phyloP scores from a whole-genome alignment of 768 basidiomycete genomes.

The Pisolithus albus region DNA sequence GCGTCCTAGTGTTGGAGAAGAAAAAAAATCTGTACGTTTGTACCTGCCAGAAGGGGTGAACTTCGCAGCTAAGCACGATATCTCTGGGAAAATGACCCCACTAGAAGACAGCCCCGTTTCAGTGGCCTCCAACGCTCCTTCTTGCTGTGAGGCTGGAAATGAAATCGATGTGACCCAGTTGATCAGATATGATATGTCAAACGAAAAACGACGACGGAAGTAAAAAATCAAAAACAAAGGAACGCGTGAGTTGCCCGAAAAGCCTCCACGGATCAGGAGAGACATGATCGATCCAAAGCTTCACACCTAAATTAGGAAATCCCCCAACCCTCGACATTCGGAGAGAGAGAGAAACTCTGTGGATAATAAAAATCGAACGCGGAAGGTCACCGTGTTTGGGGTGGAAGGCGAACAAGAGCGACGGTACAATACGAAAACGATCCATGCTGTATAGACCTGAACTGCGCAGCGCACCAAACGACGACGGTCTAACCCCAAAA shows the following conservation, averaged over 20 bases:
- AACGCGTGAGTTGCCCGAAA: not conserved
- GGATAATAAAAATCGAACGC: no score
- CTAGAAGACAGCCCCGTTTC: no score
- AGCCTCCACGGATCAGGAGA: constrained; percentile 1
- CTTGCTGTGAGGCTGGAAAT: not conserved
- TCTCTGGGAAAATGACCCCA: no score
- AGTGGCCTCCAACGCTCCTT: no score
- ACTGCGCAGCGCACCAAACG: not conserved
- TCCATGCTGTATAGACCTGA: not conserved
- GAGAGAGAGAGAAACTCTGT: no score
- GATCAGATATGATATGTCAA: not conserved
- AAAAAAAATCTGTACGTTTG: no score
- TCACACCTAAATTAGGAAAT: not conserved
- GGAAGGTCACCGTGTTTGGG: no score
- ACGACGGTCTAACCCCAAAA: not conserved
- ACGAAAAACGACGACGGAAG: not conserved
- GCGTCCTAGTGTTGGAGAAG: no score
- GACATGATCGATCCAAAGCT: not conserved
- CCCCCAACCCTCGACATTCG: not conserved
- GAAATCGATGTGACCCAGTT: not conserved
- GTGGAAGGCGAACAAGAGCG: not conserved
- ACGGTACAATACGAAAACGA: not conserved
- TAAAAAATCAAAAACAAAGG: not conserved
- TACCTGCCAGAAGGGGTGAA: no score
- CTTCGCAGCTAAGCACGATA: no score